Percentiles rank a stretch among this genome's conserved stretches.
Evolutionary conservation across 2,329 filamentous ascomycete genomes (phyloP).

Genomic region (Lachnellula suecica): DNA sequence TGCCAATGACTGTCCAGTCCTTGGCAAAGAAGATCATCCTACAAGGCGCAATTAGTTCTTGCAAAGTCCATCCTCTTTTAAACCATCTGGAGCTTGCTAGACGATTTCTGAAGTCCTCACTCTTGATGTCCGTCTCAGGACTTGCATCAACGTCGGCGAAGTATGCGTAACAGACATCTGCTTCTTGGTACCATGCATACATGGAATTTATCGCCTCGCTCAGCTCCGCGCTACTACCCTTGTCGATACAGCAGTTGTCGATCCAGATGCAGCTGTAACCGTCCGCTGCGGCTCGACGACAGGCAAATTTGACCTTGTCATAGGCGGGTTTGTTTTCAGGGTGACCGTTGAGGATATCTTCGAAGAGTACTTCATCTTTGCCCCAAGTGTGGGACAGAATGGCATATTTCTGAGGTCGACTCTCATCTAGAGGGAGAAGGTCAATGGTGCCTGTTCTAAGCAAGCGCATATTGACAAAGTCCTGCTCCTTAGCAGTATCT

Average conservation of each 20-base stretch:
- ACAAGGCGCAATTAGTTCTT: conserved; percentile 5
- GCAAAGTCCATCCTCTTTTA: conserved; percentile 1
- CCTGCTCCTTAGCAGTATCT: neutral
- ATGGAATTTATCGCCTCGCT: conserved; percentile 11
- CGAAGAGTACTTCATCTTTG: neutral
- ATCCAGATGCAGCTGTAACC: conserved; percentile 6
- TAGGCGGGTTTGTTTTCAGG: neutral
- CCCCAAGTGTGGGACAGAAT: conserved; percentile 6
- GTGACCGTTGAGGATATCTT: neutral
- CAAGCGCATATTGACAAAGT: neutral
- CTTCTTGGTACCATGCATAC: conserved; percentile 10
- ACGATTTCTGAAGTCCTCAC: neutral
- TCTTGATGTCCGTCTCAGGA: neutral
- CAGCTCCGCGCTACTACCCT: conserved; percentile 8
- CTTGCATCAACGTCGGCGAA: conserved; percentile 1
- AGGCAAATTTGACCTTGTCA: conserved; percentile 2
- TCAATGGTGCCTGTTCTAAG: neutral
- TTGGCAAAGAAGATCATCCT: neutral
- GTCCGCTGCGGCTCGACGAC: neutral
- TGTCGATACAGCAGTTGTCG: conserved; percentile 16
- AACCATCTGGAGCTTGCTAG: neutral
- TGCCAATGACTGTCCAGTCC: conserved; percentile 1
- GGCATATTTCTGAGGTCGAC: neutral
- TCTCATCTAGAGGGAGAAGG: neutral
- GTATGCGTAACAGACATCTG: conserved; percentile 12